These are phyloP conservation scores for Trypanosoma mega DNA, from an alignment of 208 protist species.

Conservation along the genomic window DNA sequence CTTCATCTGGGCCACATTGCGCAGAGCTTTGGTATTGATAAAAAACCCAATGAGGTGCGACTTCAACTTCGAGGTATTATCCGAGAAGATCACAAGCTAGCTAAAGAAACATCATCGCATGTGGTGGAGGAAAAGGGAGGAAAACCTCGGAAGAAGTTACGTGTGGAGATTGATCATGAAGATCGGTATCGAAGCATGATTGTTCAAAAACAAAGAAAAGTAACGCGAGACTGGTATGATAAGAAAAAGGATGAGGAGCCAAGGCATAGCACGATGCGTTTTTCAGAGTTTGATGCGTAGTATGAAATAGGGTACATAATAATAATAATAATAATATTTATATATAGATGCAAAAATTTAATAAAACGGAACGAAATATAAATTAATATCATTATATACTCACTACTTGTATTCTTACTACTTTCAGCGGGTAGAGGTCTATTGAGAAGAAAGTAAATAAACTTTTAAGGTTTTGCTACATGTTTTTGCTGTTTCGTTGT, in stretches of 20 bases:
- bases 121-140: not conserved
- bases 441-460: no score
- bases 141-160: slow-evolving; percentile 45
- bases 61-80: slow-evolving; percentile 55
- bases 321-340: not conserved
- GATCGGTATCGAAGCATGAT: slow-evolving; percentile 33
- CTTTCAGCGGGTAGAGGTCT: no score
- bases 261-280: slow-evolving; percentile 61
- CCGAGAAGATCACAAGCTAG: slow-evolving; percentile 63
- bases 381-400: no score
- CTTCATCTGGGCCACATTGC: slow-evolving; percentile 96
- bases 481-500: no score
- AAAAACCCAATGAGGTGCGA: slow-evolving; percentile 82
- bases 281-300: slow-evolving; percentile 79
- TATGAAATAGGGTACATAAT: not conserved
- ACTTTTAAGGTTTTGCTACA: no score
- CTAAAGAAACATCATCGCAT: slow-evolving; percentile 37
- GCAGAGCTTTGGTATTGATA: slow-evolving; percentile 90
- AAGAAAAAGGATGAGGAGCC: slow-evolving; percentile 51
- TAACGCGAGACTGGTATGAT: slow-evolving; percentile 75
- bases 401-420: no score
- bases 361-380: no score
- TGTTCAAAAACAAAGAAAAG: slow-evolving; percentile 78
- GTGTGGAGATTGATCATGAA: slow-evolving; percentile 72
- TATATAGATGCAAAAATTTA: no score